Evolutionary conservation across 139 green algal species (phyloP).

Genomic region (Chlamydomonas applanata): DNA sequence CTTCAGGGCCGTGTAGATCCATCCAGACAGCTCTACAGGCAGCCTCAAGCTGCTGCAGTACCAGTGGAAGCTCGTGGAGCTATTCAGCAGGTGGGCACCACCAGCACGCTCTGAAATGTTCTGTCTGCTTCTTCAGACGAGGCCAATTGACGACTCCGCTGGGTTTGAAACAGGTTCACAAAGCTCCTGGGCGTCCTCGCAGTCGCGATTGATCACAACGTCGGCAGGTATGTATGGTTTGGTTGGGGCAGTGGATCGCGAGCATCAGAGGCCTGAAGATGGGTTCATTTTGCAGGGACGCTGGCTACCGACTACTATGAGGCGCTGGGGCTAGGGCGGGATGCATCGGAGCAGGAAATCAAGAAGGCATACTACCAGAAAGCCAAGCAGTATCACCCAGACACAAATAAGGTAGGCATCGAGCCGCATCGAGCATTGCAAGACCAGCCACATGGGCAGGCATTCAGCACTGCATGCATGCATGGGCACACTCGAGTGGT

Average conservation of each 20-base stretch:
- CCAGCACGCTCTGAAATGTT: too few species aligned
- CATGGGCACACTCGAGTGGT: too few species aligned
- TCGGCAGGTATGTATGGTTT: background rate
- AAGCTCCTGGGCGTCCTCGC: background rate
- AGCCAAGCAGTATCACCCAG: constrained; percentile 91
- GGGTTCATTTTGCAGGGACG: background rate
- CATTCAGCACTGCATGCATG: too few species aligned
- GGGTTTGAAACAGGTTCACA: background rate
- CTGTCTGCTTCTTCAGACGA: too few species aligned
- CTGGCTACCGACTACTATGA: constrained; percentile 77
- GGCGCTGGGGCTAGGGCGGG: constrained; percentile 61
- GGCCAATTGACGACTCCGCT: too few species aligned
- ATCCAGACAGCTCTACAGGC: too few species aligned
- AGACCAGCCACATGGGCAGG: too few species aligned
- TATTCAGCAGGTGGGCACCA: too few species aligned
- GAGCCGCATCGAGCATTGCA: background rate
- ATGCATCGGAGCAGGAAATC: constrained; percentile 78
- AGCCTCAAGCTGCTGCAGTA: too few species aligned
- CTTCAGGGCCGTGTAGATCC: background rate
- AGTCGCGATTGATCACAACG: background rate
- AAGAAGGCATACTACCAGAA: constrained; percentile 90
- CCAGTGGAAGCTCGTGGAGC: too few species aligned
- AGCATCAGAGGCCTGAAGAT: background rate
- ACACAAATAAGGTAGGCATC: constrained; percentile 80
- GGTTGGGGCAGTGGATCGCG: background rate